Conservation (phyloP, 768 basidiomycete species). For the Termitomyces bulborhizus region DNA sequence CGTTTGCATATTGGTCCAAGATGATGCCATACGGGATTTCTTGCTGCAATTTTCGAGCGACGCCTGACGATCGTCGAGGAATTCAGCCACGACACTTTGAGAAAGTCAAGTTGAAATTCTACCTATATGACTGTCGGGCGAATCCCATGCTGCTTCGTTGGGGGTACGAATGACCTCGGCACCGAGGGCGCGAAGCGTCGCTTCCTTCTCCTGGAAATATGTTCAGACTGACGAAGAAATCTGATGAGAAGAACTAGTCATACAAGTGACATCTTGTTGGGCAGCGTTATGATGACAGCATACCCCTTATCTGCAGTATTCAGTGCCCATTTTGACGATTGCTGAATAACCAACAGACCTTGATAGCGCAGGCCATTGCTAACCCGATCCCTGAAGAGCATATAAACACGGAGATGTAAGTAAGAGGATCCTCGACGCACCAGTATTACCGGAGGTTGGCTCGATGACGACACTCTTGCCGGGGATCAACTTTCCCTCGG, state of each 20-base stretch:
- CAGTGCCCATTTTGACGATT: conserved; percentile 36
- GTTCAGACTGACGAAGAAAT: not conserved
- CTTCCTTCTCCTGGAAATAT: conserved; percentile 76
- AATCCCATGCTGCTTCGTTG: conserved; percentile 82
- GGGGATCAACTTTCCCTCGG: conserved; percentile 75
- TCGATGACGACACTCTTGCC: conserved; percentile 93
- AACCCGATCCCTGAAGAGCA: conserved; percentile 72
- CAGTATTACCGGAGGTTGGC: conserved; percentile 94
- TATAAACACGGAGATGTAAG: not conserved
- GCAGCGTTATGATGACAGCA: conserved; percentile 84
- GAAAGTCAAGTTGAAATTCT: conserved; percentile 30
- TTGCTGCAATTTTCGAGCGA: conserved; percentile 70
- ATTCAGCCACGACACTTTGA: conserved; percentile 71
- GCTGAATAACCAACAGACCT: conserved; percentile 43
- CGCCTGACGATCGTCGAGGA: conserved; percentile 80
- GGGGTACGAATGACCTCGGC: conserved; percentile 95
- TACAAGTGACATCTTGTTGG: conserved; percentile 90
- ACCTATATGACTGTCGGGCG: conserved; percentile 91
- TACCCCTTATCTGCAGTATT: conserved; percentile 89
- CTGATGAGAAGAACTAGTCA: not conserved
- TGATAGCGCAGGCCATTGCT: conserved; percentile 89
- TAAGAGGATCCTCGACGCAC: conserved; percentile 30
- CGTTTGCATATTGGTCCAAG: conserved; percentile 86
- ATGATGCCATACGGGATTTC: conserved; percentile 85
- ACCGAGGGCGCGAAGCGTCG: conserved; percentile 83